Evolutionary conservation across 495 filamentous ascomycete species (phyloP), one percentile per base, ranked within the genome.

Genomic region (Umbilicaria muhlenbergii): DNA sequence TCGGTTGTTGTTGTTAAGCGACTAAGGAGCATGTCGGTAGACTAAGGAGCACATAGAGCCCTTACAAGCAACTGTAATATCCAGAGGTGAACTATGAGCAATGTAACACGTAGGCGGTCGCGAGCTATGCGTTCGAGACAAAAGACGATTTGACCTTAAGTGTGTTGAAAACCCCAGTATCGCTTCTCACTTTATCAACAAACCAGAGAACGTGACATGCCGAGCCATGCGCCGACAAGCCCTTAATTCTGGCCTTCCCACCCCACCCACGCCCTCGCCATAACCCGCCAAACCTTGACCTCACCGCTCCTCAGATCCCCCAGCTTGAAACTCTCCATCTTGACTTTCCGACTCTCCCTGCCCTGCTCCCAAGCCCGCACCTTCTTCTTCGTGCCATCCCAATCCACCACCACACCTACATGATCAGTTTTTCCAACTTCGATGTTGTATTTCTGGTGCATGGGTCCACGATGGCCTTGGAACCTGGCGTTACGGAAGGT

Each of bases 301-400:
- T 98, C 91, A 11, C 91, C 91, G 61, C 81, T 88, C 57, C 83
- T 71, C 54, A 98, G 55, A 64, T 98, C 91, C 33, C 85, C 86
- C 41, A 98, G 68, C 65, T 88, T 87, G 58, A 83, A 96, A 59
- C 84, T 87, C 67, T 96, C 89, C 44, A 83, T 64, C 66, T 88
- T 92, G 33, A 92, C 83, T 67, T 95, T 96, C 65, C 80, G 91
- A 57, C 78, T 89, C 63, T 96, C 91, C 28, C 91, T 67, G 0
- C 89, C 91, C 56, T 98, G 91, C 56, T 98, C 91, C 83, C 84
- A 96, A 0, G 79, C 88, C 34, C 88, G 66, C 32, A 98, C 80
- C 71, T 94, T 94, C 75, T 94, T 95, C 71, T 95, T 94, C 19
- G 86, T 94, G 28, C 91, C 91, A 59, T 98, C 91, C 91, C 91